phyloP scores from a whole-genome alignment of 23 red algal species.

The Agarophyton chilense region DNA sequence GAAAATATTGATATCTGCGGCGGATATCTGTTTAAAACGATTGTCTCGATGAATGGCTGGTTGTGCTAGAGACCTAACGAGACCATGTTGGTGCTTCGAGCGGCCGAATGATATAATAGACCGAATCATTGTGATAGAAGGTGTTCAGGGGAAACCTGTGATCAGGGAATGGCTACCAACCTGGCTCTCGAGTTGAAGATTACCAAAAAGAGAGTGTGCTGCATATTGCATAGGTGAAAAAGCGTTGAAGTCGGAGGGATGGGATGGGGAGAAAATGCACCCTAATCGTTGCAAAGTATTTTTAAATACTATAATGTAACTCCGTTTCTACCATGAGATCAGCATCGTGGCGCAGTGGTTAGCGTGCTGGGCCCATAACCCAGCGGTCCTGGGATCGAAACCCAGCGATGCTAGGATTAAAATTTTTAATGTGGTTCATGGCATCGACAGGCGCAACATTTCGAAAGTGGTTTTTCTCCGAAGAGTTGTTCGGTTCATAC shows the following conservation, averaged over 20 bases:
- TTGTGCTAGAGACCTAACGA: slow-evolving; percentile 7
- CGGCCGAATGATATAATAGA: background rate
- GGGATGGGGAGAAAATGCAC: too few relatives aligned
- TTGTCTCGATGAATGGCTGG: slow-evolving; percentile 36
- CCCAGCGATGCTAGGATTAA: slow-evolving; percentile 66
- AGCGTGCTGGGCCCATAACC: slow-evolving; percentile 81
- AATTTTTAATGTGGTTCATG: too few relatives aligned
- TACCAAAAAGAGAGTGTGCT: too few relatives aligned
- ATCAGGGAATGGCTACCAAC: too few relatives aligned
- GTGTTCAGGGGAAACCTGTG: too few relatives aligned
- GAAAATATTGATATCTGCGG: slow-evolving; percentile 33
- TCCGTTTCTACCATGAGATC: background rate
- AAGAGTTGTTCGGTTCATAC: too few relatives aligned
- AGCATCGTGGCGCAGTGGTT: slow-evolving; percentile 81
- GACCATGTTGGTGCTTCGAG: background rate
- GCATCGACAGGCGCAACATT: too few relatives aligned
- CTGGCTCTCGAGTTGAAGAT: too few relatives aligned
- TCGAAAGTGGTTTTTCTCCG: too few relatives aligned
- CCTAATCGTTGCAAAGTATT: too few relatives aligned
- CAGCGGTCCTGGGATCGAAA: slow-evolving; percentile 80
- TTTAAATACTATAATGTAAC: background rate
- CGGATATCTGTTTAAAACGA: slow-evolving; percentile 55
- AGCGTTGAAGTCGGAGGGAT: too few relatives aligned
- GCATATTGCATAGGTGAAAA: too few relatives aligned
- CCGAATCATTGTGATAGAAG: background rate